These are phyloP conservation scores for Lichenothelia convexa DNA, from an alignment of 495 filamentous ascomycete genomes.

Conservation along the genomic window DNA sequence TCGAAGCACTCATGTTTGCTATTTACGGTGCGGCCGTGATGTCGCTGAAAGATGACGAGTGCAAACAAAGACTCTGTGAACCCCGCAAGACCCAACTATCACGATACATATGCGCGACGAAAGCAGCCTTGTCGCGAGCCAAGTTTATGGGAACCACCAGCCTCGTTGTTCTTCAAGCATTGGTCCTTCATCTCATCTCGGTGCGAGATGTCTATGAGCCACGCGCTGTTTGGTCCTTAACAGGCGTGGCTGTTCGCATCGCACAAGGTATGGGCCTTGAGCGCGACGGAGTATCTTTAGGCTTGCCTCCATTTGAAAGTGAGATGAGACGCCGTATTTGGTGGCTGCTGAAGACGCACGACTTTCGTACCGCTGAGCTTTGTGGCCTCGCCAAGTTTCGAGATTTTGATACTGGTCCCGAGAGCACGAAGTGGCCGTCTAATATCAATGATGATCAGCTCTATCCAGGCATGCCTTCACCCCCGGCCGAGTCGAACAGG, in stretches of 20 bases:
- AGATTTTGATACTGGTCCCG: conserved; percentile 8
- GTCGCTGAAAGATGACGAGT: conserved; percentile 8
- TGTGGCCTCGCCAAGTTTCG: too few species aligned
- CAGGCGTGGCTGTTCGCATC: conserved; percentile 9
- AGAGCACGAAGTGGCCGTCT: conserved; percentile 7
- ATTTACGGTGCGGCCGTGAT: conserved; percentile 10
- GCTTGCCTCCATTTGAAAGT: conserved; percentile 11
- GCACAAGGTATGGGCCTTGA: conserved; percentile 10
- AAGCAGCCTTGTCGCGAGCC: conserved; percentile 8
- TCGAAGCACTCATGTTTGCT: conserved; percentile 12
- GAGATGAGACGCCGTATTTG: conserved; percentile 11
- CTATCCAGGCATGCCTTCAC: background rate
- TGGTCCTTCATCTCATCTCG: conserved; percentile 3
- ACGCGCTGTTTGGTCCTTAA: conserved; percentile 13
- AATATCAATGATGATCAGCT: conserved; percentile 14
- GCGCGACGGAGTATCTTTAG: conserved; percentile 8
- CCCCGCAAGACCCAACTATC: background rate
- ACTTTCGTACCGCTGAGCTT: conserved; percentile 7
- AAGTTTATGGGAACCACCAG: conserved; percentile 9
- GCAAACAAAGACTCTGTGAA: conserved; percentile 4
- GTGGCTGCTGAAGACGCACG: conserved; percentile 13
- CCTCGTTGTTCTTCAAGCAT: conserved; percentile 10
- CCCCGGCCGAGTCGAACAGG: too few species aligned
- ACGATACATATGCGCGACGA: conserved; percentile 4
- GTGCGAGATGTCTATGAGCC: conserved; percentile 2